Percentiles rank a stretch among this genome's conserved stretches.
Evolutionary conservation across 164 flowering plant genomes (phyloP).

Genomic region (Vitis labrusca): DNA sequence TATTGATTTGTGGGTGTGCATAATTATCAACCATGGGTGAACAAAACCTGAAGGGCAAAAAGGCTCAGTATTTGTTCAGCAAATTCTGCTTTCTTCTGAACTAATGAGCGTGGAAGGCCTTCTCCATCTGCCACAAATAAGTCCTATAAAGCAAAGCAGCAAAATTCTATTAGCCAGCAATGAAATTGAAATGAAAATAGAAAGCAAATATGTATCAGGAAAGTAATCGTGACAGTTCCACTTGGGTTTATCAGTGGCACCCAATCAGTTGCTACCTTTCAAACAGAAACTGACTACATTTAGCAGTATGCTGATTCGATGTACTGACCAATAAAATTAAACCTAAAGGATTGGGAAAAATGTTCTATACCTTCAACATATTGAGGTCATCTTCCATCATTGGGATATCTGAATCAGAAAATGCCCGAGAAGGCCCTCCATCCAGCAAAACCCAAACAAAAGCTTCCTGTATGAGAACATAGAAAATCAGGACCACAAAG

Average conservation of each 20-base stretch:
- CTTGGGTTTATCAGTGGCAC: too few relatives aligned
- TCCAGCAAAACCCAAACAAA: constrained; percentile 72
- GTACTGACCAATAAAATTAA: not conserved
- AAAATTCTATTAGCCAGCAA: not conserved
- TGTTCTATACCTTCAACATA: constrained; percentile 53
- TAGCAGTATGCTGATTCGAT: not conserved
- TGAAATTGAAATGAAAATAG: not conserved
- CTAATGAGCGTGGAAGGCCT: constrained; percentile 78
- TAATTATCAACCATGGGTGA: not conserved
- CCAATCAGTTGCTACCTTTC: too few relatives aligned
- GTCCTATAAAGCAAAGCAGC: constrained; percentile 44
- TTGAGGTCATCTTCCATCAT: constrained; percentile 75
- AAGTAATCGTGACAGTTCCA: not conserved
- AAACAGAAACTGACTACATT: too few relatives aligned
- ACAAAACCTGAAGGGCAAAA: constrained; percentile 59
- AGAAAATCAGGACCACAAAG: constrained; percentile 6
- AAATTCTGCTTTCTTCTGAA: constrained; percentile 63
- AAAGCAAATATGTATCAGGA: not conserved
- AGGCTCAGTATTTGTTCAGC: constrained; percentile 53
- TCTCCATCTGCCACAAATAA: constrained; percentile 88
- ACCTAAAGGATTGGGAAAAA: not conserved
- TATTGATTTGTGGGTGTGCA: not conserved
- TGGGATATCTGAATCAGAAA: constrained; percentile 55
- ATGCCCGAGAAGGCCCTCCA: constrained; percentile 91
- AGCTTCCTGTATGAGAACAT: constrained; percentile 48